These are phyloP conservation scores for Abrus precatorius DNA, from an alignment of 306 rosid genomes.

Conservation along the genomic window DNA sequence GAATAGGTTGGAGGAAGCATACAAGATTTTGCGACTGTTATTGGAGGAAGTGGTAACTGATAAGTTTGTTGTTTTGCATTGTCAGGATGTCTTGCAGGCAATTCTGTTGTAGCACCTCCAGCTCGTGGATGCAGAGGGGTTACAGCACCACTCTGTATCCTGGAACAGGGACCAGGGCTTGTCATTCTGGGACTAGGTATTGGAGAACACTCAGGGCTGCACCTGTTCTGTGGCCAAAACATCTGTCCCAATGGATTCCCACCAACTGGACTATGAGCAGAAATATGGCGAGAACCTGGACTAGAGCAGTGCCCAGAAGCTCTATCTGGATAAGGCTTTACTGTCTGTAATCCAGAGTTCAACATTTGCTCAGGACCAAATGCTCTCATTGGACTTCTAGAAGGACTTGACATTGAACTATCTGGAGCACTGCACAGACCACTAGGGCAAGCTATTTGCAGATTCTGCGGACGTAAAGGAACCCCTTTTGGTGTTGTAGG, in stretches of 20 bases:
- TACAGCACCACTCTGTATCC: conserved; percentile 89
- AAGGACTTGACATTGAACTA: conserved; percentile 84
- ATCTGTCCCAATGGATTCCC: conserved; percentile 72
- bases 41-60: conserved; percentile 88
- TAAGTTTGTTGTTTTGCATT: conserved; percentile 76
- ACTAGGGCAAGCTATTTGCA: conserved; percentile 68
- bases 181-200: conserved; percentile 81
- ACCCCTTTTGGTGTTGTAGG: conserved; percentile 67
- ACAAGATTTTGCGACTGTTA: conserved; percentile 59
- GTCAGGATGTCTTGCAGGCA: conserved; percentile 67
- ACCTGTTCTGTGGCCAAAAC: conserved; percentile 67
- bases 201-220: conserved; percentile 88
- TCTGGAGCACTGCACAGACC: conserved; percentile 83
- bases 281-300: conserved; percentile 85
- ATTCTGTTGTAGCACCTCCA: conserved; percentile 63
- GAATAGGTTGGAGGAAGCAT: conserved; percentile 85
- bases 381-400: conserved; percentile 74
- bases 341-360: conserved; percentile 63
- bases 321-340: conserved; percentile 67
- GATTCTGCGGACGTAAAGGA: conserved; percentile 66
- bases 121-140: conserved; percentile 88
- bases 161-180: conserved; percentile 89
- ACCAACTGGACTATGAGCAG: conserved; percentile 80
- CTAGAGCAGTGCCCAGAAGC: conserved; percentile 79
- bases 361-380: conserved; percentile 70